Base-by-base conservation (phyloP, 176 grass and related monocot genomes). In the Typha latifolia region DNA sequence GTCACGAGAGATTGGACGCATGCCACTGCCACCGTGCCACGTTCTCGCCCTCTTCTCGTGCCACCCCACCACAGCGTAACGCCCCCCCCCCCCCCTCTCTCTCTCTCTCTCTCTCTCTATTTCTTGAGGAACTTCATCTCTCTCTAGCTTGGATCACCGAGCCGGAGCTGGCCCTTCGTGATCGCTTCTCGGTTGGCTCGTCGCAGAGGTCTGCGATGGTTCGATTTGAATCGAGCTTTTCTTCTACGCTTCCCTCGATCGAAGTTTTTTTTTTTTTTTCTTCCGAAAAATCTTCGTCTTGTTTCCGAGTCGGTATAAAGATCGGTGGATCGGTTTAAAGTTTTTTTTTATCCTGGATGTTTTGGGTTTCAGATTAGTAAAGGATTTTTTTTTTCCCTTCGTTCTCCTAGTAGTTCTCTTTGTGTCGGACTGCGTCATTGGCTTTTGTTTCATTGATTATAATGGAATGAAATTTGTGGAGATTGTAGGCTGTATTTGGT, bases 1-100 rank as follows among this genome's bases (percentile, higher is more conserved):
- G 37, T 43, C 37, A 43, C 37, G 37, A 43, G 37, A 43, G 37
- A 43, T 43, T 10, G 37, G 37, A 10, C 37, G 37, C 37, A 43
- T 43, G 37, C 37, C 37, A 43, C 37, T 43, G 37, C 37, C 37
- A 43, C 37, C 37, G 37, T 64, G 70, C 53, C 79, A 75, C 79
- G 71, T 69, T 70, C 79, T 82, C 72, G 49, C 65, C 67, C 66
- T 75, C 64, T 19, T 37, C 50, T 73, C 62, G 51, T 72, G 69
- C 77, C 77, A 80, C 47, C 77, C 63, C 69, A 69, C 34, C 48
- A 37, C 22, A 14, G 62, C 61, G 52, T 48, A 61, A 12, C 62
- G 34, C 37, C 37, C 14, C 34, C 32, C 62, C 49, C 23, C 9
- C 3, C 14, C 12, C 34, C 14, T 61, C 76, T 59, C n/a, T 12